Evolutionary conservation across 306 rosid genomes (phyloP).

Genomic region (Dryas octopetala): DNA sequence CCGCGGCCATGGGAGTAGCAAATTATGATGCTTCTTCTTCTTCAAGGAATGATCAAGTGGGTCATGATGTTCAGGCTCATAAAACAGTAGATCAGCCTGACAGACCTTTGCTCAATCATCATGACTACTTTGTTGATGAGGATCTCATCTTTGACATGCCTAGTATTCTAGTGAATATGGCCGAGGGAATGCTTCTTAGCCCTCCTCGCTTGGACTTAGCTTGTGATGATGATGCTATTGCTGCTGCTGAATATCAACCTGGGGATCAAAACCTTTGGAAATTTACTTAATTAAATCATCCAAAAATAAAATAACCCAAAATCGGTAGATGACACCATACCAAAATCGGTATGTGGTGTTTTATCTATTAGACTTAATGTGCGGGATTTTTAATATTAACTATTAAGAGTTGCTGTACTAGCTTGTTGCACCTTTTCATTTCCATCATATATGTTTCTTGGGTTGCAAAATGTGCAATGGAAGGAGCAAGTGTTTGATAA

Average conservation of each 20-base stretch:
- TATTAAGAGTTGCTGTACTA: not conserved
- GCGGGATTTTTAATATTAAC: not conserved
- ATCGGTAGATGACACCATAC: slow-evolving; percentile 22
- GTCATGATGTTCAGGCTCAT: not conserved
- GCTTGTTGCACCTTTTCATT: not conserved
- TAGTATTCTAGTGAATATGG: slow-evolving; percentile 72
- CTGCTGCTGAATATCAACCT: not conserved
- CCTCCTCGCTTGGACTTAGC: slow-evolving; percentile 71
- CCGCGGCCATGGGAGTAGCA: slow-evolving; percentile 45
- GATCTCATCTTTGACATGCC: slow-evolving; percentile 92
- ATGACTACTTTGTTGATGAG: slow-evolving; percentile 70
- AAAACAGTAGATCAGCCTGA: not conserved
- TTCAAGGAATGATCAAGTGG: not conserved
- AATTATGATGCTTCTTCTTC: slow-evolving; percentile 21
- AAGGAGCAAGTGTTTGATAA: slow-evolving; percentile 1
- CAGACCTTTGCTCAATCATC: not conserved
- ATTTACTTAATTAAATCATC: slow-evolving; percentile 13
- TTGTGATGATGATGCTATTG: slow-evolving; percentile 10
- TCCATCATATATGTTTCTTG: not conserved
- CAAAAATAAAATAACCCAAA: not conserved
- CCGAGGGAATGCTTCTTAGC: slow-evolving; percentile 89
- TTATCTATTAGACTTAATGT: not conserved
- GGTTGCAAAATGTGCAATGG: not conserved
- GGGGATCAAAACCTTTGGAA: slow-evolving; percentile 45
- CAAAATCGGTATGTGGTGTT: not conserved